Conservation (phyloP, 805 yeast species). For the Monosporozyma aerobia region DNA sequence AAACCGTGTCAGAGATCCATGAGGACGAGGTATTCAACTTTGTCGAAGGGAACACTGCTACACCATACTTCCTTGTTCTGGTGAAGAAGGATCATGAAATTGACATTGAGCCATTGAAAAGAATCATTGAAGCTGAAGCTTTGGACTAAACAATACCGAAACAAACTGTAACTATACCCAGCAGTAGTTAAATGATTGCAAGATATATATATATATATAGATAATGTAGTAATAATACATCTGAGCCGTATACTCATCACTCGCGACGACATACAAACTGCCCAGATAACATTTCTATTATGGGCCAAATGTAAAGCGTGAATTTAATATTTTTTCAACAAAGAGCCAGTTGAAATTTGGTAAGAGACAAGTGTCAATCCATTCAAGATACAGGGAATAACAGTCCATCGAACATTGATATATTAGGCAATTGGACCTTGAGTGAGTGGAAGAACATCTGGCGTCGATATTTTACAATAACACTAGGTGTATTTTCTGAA, state of each 20-base stretch:
- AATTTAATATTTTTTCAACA: not conserved
- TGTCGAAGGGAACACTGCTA: slow-evolving; percentile 65
- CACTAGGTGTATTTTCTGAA: too few relatives aligned
- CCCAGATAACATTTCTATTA: not conserved
- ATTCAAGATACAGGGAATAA: not conserved
- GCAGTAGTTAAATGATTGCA: too few relatives aligned
- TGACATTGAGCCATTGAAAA: slow-evolving; percentile 56
- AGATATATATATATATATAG: not conserved
- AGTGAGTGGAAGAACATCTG: not conserved
- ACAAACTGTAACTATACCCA: not conserved
- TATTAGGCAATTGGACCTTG: not conserved
- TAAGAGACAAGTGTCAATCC: not conserved
- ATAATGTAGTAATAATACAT: not conserved
- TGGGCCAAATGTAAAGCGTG: not conserved
- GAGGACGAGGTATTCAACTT: slow-evolving; percentile 59
- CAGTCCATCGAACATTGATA: not conserved
- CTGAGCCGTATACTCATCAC: not conserved
- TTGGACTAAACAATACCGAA: not conserved
- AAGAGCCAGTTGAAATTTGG: not conserved
- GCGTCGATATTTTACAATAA: not conserved
- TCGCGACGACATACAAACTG: not conserved
- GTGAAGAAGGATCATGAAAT: slow-evolving; percentile 53
- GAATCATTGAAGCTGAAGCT: slow-evolving; percentile 30
- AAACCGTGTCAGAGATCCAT: slow-evolving; percentile 75
- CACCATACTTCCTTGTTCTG: slow-evolving; percentile 88